Evolutionary conservation across 148 eudicot species (phyloP), one percentile per base, ranked within the genome.

Genomic region (Dysphania ambrosioides): DNA sequence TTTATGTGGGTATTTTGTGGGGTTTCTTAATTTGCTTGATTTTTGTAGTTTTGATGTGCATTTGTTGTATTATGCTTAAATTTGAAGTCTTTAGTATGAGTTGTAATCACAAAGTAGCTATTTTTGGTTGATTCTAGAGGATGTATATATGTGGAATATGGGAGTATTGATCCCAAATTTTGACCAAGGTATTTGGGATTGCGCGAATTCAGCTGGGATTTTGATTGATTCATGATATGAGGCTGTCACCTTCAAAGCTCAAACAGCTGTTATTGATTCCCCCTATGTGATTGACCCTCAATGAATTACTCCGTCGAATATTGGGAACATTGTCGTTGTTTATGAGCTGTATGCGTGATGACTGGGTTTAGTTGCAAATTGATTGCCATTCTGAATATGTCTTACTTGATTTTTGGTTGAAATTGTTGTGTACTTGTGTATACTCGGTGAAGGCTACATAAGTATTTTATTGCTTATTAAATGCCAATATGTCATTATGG

Each of bases 11-110:
- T 44, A 72, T 27, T n/a, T 47, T 53, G 47, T 62, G 36, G 73
- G 73, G 68, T 58, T n/a, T 41, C 13, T n/a, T 72, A 9, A 38
- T 41, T 61, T 60, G 66, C 27, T 79, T 31, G 0, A 42, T 44
- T 26, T 32, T 18, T 24, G 36, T 0, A 23, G 21, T 0, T 72
- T 32, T 68, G 34, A 59, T 60, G 31, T 73, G 73, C 40, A 68
- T 66, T 67, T 79, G 13, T 74, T 75, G 26, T 61, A 13, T 34
- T 56, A n/a, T 51, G 23, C 3, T 53, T 19, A 21, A 35, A 26
- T 73, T 30, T 41, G 44, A 44, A 6, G 23, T 57, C 41, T 4
- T 42, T 53, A n/a, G 12, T 72, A 2, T 66, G 62, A 23, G 29
- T 13, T 26, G 8, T 26, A 41, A 15, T 13, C 4, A 27, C 34